A percentile compares a stretch with the other conserved stretches of the same genome.
phyloP scores from a whole-genome alignment of 2,329 filamentous ascomycete genomes.

The Apiospora phragmitis region DNA sequence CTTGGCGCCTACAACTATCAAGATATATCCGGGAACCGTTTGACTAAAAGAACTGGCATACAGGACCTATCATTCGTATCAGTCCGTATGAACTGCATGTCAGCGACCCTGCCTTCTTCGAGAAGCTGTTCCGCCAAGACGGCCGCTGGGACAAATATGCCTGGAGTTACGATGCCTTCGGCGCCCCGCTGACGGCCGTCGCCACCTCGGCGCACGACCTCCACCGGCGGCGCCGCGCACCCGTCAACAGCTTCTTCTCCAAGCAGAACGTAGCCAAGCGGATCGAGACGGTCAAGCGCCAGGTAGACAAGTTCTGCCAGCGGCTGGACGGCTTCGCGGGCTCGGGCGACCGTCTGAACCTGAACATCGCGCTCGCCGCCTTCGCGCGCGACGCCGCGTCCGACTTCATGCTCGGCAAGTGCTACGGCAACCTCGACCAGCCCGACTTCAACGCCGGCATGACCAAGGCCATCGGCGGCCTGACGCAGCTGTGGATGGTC shows the following conservation, averaged over 20 bases:
- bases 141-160: conserved; percentile 13
- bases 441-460: background rate
- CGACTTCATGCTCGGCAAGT: conserved; percentile 24
- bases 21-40: too few relatives aligned
- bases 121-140: conserved; percentile 13
- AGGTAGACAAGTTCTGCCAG: conserved; percentile 29
- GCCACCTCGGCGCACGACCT: background rate
- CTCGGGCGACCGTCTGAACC: conserved; percentile 13
- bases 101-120: conserved; percentile 12
- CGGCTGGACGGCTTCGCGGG: background rate
- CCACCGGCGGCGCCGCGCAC: background rate
- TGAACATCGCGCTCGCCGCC: conserved; percentile 21
- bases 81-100: conserved; percentile 13
- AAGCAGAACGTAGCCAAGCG: conserved; percentile 29
- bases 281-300: conserved; percentile 29
- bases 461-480: too few relatives aligned
- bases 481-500: too few relatives aligned
- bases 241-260: conserved; percentile 33
- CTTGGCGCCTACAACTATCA: too few relatives aligned
- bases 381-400: conserved; percentile 24
- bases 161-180: background rate
- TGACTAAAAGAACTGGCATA: too few relatives aligned
- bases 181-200: background rate
- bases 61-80: conserved; percentile 15
- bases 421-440: conserved; percentile 20